Evolutionary conservation across 208 protist species (phyloP).

Genomic region (Phytomonas sp.): DNA sequence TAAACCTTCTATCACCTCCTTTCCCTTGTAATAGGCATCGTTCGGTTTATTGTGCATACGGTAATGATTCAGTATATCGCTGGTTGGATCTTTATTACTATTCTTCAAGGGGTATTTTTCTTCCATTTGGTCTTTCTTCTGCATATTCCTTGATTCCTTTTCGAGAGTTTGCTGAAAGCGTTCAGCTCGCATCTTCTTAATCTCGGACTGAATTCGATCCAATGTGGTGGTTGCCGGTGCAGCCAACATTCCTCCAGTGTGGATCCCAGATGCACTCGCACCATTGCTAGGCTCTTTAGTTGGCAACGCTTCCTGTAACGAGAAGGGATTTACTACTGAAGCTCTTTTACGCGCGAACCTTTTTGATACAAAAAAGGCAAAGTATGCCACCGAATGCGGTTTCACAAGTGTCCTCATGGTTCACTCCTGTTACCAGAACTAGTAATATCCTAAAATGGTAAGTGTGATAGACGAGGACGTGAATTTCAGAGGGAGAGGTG

Average conservation of each 20-base stretch:
- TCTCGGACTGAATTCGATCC: constrained; percentile 50
- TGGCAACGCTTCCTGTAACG: background rate
- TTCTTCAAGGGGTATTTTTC: constrained; percentile 1
- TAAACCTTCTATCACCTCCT: constrained; percentile 47
- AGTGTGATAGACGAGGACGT: background rate
- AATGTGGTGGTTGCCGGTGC: constrained; percentile 45
- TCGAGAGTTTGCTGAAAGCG: constrained; percentile 10
- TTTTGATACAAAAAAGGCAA: background rate
- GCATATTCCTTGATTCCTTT: constrained; percentile 7
- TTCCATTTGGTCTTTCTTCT: constrained; percentile 12
- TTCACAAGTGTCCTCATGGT: background rate
- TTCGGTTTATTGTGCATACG: constrained; percentile 26
- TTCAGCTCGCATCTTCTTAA: constrained; percentile 19
- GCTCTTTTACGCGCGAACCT: background rate
- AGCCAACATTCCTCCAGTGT: constrained; percentile 23
- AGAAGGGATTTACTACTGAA: background rate
- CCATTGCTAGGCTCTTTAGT: background rate
- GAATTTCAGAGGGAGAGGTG: background rate
- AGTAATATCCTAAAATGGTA: background rate
- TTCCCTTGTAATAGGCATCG: constrained; percentile 39
- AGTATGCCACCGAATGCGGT: background rate
- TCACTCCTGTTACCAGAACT: background rate
- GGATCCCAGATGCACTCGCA: constrained; percentile 11
- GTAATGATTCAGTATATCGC: constrained; percentile 15
- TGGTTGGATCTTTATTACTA: constrained; percentile 2